A percentile compares a stretch with the other conserved stretches of the same genome.
phyloP scores from a whole-genome alignment of 306 rosid genomes.

The Fagus crenata region DNA sequence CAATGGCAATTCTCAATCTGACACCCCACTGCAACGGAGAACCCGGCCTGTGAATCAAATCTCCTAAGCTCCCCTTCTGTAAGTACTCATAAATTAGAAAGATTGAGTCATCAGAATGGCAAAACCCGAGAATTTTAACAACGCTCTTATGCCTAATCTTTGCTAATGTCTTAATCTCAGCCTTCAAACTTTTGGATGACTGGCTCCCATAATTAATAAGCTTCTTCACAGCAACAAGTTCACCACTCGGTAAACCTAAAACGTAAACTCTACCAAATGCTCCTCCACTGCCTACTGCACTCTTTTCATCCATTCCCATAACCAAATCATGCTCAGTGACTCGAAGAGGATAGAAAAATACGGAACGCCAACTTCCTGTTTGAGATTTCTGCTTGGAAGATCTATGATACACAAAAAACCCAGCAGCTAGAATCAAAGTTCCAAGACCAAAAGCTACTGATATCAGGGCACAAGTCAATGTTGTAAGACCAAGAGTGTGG shows the following conservation, averaged over 20 bases:
- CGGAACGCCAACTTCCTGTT: conserved; percentile 61
- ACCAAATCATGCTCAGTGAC: conserved; percentile 80
- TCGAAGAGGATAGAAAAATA: conserved; percentile 90
- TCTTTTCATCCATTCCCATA: conserved; percentile 83
- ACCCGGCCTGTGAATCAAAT: conserved; percentile 55
- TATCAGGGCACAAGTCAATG: conserved; percentile 63
- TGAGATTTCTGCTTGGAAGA: conserved; percentile 48
- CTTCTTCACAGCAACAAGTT: conserved; percentile 81
- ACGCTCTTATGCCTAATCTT: conserved; percentile 90
- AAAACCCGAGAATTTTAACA: conserved; percentile 80
- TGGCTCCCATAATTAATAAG: conserved; percentile 70
- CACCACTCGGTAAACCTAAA: conserved; percentile 76
- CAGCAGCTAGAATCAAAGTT: conserved; percentile 56
- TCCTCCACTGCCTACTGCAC: conserved; percentile 60
- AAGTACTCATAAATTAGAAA: conserved; percentile 78
- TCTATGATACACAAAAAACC: conserved; percentile 55
- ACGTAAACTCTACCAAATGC: conserved; percentile 72
- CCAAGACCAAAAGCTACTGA: conserved; percentile 71
- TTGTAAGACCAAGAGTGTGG: conserved; percentile 48
- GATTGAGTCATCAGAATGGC: conserved; percentile 79
- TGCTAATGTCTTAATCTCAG: conserved; percentile 82
- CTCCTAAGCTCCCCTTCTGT: conserved; percentile 79
- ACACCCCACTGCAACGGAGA: conserved; percentile 66
- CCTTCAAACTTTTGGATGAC: conserved; percentile 69
- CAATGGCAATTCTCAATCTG: conserved; percentile 75